Evolutionary conservation across 441 rosid species (phyloP).

Genomic region (Isatis lusitanica): DNA sequence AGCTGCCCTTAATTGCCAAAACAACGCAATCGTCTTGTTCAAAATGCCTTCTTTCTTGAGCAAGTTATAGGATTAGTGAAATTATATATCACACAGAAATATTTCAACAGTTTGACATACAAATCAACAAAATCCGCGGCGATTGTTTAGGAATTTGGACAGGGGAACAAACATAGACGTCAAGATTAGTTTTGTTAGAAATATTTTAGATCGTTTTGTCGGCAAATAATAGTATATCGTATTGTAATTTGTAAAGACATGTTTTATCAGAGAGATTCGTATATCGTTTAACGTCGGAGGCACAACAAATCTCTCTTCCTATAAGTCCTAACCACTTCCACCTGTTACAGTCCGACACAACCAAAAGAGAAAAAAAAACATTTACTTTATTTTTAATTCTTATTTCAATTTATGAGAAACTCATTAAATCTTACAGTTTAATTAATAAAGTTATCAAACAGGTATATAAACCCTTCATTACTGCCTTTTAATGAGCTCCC

Average conservation of each 20-base stretch:
- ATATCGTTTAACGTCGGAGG: slow-evolving; percentile 49
- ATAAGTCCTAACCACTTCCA: slow-evolving; percentile 35
- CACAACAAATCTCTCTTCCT: slow-evolving; percentile 40
- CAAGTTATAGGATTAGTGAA: neutral
- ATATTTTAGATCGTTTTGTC: neutral
- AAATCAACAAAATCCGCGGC: slow-evolving; percentile 10
- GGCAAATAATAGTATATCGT: neutral
- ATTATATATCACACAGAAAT: neutral
- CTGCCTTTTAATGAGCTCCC: slow-evolving; percentile 37
- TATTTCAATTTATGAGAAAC: slow-evolving; percentile 5
- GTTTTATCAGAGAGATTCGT: neutral
- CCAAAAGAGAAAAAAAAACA: neutral
- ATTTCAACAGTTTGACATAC: neutral
- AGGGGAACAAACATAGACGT: slow-evolving; percentile 16
- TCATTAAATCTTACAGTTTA: neutral
- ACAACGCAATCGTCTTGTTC: neutral
- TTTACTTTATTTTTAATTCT: neutral
- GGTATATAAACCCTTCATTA: slow-evolving; percentile 49
- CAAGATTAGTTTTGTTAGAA: neutral
- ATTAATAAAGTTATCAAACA: neutral
- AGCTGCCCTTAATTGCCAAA: neutral
- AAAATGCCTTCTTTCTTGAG: neutral
- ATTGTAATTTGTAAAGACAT: neutral
- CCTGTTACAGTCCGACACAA: slow-evolving; percentile 40
- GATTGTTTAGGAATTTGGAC: neutral